Conservation (phyloP, 352 stramenopile species). For the Phytophthora cryptogea region DNA sequence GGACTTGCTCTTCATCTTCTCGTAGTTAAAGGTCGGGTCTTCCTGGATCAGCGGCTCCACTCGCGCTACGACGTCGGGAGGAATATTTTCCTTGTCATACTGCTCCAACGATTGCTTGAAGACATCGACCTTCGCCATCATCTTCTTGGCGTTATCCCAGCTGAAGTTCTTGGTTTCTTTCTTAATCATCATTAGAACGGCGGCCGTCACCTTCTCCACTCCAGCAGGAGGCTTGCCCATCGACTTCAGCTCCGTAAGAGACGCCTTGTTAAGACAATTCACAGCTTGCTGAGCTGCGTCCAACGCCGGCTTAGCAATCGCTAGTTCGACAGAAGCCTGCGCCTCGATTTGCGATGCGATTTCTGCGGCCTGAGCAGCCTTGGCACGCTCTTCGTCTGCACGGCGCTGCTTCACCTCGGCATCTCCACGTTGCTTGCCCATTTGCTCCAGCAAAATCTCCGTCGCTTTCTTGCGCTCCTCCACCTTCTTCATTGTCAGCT, state of each 20-base stretch:
- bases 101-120: constrained; percentile 92
- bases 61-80: constrained; percentile 79
- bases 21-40: constrained; percentile 92
- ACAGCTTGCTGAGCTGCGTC: constrained; percentile 86
- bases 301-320: constrained; percentile 81
- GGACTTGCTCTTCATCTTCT: constrained; percentile 95
- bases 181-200: constrained; percentile 93
- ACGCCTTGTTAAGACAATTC: constrained; percentile 91
- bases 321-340: constrained; percentile 73
- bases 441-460: constrained; percentile 87
- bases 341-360: constrained; percentile 67
- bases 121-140: constrained; percentile 94
- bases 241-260: constrained; percentile 87
- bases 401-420: constrained; percentile 87
- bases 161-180: constrained; percentile 93
- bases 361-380: constrained; percentile 71
- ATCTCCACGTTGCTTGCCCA: constrained; percentile 89
- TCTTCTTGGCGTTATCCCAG: constrained; percentile 96
- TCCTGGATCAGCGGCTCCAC: constrained; percentile 86
- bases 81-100: constrained; percentile 93
- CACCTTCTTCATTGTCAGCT: constrained; percentile 89
- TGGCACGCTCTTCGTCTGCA: constrained; percentile 79
- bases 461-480: constrained; percentile 90
- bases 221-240: constrained; percentile 88
- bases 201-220: constrained; percentile 90